Base-by-base conservation (phyloP, 257 asterid species). In the Voacanga thouarsii region DNA sequence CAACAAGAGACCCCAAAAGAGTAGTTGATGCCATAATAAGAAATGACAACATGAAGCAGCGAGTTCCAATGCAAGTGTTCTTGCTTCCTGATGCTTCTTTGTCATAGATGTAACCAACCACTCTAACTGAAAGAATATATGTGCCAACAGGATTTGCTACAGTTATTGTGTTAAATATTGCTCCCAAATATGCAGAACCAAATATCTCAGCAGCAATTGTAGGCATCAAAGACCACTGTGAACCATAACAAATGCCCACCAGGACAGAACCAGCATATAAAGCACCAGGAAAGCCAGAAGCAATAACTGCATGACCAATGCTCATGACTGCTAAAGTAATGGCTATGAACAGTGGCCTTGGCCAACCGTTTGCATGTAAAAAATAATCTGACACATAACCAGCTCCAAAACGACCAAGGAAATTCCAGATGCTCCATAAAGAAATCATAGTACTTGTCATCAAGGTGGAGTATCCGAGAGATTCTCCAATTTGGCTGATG, bases 141-240 rank as follows among this genome's bases (percentile, higher is more conserved):
- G 97, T 88, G 24, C 91, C 98, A 19, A 91, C 41, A 1, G 98
- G 98, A 21, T 89, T 89, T n/a, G 97, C 97, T 41, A 85, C 65
- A 0, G 97, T 88, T 37, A 94, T 85, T 33, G 98, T 91, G 80
- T 94, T 94, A 76, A 94, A 94, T 84, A 92, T 92, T 11, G 97
- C 87, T 18, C 97, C 98, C 51, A 94, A 19, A 80, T 94, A 94
- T 56, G 69, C 77, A 66, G 87, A 87, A 71, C 98, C 98, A 19
- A 88, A 94, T 56, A 94, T 67, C 79, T 94, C 98, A 68, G 96
- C 88, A 60, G 84, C 91, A 56, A 94, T 86, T 3, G 97, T 91
- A 18, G 97, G 97, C 98, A 94, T 94, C 79, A 94, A 80, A 19
- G 98, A 92, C 98, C 98, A 94, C 71, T 94, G 98, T 6, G 98